Evolutionary conservation across 768 basidiomycete species (phyloP), one percentile per base, ranked within the genome.

Genomic region (Tremella mesenterica): DNA sequence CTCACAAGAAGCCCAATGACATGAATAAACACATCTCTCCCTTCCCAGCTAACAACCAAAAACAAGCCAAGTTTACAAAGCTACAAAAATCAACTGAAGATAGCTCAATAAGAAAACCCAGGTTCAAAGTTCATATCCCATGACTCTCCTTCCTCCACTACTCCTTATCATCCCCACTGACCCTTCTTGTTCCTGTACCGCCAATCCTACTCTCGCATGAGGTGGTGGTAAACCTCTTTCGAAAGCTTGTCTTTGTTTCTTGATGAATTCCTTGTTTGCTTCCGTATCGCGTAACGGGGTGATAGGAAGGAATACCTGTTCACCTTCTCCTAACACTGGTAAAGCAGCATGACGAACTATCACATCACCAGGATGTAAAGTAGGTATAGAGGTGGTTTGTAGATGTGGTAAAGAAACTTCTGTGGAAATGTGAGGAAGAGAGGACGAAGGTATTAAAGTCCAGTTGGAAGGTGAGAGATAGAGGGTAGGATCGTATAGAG

Each of bases 381-480:
- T 21, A 6, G 60, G 60, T 9, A 64, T n/a, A 6, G 30, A 20
- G 4, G 52, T 45, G 12, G 34, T 49, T 18, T 33, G 20, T 8
- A 69, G 26, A 46, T 69, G 64, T 0, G 65, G 63, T 4, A 51
- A 29, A 5, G 44, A 46, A 4, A 23, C 44, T 8, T 23, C 26
- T 27, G 53, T 29, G 31, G 38, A 26, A 3, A 29, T 20, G 8
- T 34, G n/a, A 23, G 31, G 25, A 38, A 44, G 16, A 28, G 46
- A 27, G 18, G 52, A 25, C 18, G 50, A 18, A 20, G 50, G 53
- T 27, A 55, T n/a, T 5, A 68, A 31, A 3, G n/a, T 21, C 67
- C 67, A 69, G 46, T 69, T 69, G 36, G 52, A 48, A 1, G 58
- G 44, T 25, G 54, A 43, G 33, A 69, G 60, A 45, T 69, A 69